Evolutionary conservation across 805 yeast species (phyloP), one percentile per base, ranked within the genome.

Genomic region (Cyberlindnera veronae): DNA sequence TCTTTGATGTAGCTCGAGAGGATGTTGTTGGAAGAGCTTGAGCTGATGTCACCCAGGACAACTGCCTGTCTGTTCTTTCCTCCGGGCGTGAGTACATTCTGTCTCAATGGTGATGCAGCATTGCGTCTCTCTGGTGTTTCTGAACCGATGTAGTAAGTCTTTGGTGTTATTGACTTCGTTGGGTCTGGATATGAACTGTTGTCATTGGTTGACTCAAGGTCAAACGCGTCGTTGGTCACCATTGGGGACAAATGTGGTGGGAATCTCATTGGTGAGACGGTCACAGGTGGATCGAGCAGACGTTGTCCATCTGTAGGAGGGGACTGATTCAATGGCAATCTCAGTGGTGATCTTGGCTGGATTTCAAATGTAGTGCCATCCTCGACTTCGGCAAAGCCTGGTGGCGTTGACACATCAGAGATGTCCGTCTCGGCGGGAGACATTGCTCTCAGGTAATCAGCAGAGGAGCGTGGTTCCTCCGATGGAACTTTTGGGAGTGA

Each of bases 321-420:
- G n/a, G 39, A 22, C 14, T 36, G 38, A 11, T 18, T 32, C 8
- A 17, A 12, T 14, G 31, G 34, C 12, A 26, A 29, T 38, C 58
- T 50, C 13, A 44, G 41, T 28, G 60, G 57, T 7, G 57, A 54
- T 45, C 60, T 52, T 29, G 44, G 42, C 3, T 57, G 58, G 5
- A 48, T 38, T 2, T 18, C 44, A 4, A 44, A 32, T 12, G 48
- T 24, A 5, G 42, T 28, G 2, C 29, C 35, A 15, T 26, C 28
- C 2, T 26, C 27, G 6, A 40, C 24, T 12, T 50, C 50, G 5
- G 24, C 12, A 7, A 38, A 35, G 4, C 45, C 51, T 12, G 51
- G n/a, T n/a, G n/a, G 47, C 3, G 46, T 39, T 2, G 54, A 40
- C 6, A 29, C 10, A 11, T 46, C 55, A 8, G 61, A 53, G 17